These are phyloP conservation scores for Pinus taeda DNA, from an alignment of 75 land plant species.

Conservation along the genomic window DNA sequence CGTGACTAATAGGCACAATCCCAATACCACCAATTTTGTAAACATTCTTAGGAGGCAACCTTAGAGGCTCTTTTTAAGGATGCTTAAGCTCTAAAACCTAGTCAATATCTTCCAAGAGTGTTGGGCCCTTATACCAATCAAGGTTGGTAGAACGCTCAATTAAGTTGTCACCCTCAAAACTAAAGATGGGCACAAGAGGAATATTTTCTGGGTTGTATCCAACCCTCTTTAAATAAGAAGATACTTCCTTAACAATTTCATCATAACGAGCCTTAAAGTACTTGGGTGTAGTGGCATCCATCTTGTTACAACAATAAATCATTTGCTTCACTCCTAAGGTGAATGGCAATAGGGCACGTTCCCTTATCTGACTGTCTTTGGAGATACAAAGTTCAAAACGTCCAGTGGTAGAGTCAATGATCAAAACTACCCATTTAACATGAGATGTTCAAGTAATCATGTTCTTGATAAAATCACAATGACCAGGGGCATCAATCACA, in stretches of 20 bases:
- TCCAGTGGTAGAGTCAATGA: constrained; percentile 40
- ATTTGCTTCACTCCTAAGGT: constrained; percentile 40
- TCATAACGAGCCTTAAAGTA: constrained; percentile 51
- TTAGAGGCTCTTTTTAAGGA: constrained; percentile 40
- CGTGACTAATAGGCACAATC: constrained; percentile 16
- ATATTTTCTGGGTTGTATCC: constrained; percentile 54
- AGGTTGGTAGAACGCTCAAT: constrained; percentile 50
- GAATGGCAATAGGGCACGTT: constrained; percentile 34
- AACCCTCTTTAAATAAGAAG: constrained; percentile 43
- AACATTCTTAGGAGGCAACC: constrained; percentile 45
- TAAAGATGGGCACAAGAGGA: constrained; percentile 52
- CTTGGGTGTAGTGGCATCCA: constrained; percentile 62
- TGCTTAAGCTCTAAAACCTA: constrained; percentile 40
- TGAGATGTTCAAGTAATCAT: constrained; percentile 41
- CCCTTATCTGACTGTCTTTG: constrained; percentile 36
- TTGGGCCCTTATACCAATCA: constrained; percentile 68
- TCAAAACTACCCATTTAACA: constrained; percentile 39
- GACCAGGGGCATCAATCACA: constrained; percentile 30
- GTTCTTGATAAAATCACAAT: constrained; percentile 16
- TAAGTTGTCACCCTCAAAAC: constrained; percentile 56
- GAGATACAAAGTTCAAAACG: constrained; percentile 42
- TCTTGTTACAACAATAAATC: constrained; percentile 34
- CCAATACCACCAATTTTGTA: constrained; percentile 60
- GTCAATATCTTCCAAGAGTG: constrained; percentile 46
- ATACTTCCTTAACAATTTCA: constrained; percentile 42